phyloP scores from a whole-genome alignment of 371 early-diverging fungal species.

The Massospora cicadina region DNA sequence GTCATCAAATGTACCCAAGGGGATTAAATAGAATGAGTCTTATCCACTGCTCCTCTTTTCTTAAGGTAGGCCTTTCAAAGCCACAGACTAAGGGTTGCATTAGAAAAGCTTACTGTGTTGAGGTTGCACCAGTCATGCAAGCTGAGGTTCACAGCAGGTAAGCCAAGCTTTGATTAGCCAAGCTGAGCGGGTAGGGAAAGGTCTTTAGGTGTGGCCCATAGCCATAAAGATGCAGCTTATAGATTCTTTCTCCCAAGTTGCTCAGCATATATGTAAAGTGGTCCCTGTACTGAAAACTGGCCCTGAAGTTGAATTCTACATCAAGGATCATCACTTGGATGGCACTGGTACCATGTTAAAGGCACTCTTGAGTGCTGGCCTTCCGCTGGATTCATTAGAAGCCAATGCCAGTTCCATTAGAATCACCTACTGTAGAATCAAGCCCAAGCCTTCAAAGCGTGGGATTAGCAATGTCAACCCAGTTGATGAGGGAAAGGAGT shows the following conservation, averaged over 20 bases:
- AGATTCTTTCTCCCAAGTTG: background rate
- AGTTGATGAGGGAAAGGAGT: background rate
- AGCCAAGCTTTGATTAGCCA: too few relatives aligned
- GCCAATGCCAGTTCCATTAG: slow-evolving; percentile 13
- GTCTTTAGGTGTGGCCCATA: background rate
- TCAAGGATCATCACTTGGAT: too few relatives aligned
- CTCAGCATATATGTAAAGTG: background rate
- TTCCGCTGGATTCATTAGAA: slow-evolving; percentile 26
- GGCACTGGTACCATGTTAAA: slow-evolving; percentile 26
- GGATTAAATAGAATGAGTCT: background rate
- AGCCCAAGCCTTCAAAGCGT: slow-evolving; percentile 10
- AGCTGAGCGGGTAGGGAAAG: background rate
- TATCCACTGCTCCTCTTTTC: background rate
- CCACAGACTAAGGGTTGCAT: too few relatives aligned
- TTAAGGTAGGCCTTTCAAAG: slow-evolving; percentile 15
- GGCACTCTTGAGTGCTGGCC: slow-evolving; percentile 28
- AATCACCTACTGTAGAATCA: slow-evolving; percentile 7
- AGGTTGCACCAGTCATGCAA: too few relatives aligned
- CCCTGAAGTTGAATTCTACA: too few relatives aligned
- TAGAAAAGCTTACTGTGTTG: too few relatives aligned
- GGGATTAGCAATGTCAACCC: background rate
- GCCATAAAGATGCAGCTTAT: background rate
- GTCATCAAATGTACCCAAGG: too few relatives aligned
- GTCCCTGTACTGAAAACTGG: too few relatives aligned
- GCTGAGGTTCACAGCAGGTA: too few relatives aligned